Evolutionary conservation across 805 yeast genomes (phyloP), one percentile per base, ranked within the genome.

Genomic region (Diddensiella caesifluorescens): DNA sequence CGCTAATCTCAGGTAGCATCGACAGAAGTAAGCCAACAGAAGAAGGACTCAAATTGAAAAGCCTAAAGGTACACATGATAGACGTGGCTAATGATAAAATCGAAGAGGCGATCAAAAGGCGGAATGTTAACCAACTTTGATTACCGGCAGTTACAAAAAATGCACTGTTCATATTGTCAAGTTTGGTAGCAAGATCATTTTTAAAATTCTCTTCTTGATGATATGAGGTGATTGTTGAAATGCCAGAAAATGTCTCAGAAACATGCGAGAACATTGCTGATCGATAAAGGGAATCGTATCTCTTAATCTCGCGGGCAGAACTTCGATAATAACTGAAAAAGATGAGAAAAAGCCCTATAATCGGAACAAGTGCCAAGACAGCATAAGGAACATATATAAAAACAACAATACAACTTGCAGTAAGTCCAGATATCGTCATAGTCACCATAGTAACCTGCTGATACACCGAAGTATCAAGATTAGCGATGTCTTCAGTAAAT

Each of bases 401-500:
- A 58, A 81, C 77, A 44, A 79, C 65, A 45, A 79, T 68, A 34
- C 79, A 45, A 25, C 77, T 73, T 48, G 86, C 85, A 36, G 71
- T 47, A 38, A 79, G 70, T 45, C 67, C 71, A 29, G 74, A 61
- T 16, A 74, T 42, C 6, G 79, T 74, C 45, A 69, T 74, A 18
- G 75, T 44, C 47, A 80, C 68, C 60, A 78, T 65, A 50, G 56
- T 76, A 78, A 48, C 75, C 77, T 50, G 77, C 70, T 20, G 35
- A 18, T 36, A 40, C 32, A 82, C 65, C 57, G 77, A 83, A 53
- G 77, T 78, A 54, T 83, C 92, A 54, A 83, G 64, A 3, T 75
- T 75, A 57, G 81, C 86, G 0, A 89, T 80, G 57, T 84, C 95
- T 52, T 83, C 83, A 1, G 92, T 83, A 60, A 83, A 83, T 50